A percentile compares a stretch with the other conserved stretches of the same genome.
Conservation (phyloP, 345 rosid genomes). For the Eucalyptus albens region DNA sequence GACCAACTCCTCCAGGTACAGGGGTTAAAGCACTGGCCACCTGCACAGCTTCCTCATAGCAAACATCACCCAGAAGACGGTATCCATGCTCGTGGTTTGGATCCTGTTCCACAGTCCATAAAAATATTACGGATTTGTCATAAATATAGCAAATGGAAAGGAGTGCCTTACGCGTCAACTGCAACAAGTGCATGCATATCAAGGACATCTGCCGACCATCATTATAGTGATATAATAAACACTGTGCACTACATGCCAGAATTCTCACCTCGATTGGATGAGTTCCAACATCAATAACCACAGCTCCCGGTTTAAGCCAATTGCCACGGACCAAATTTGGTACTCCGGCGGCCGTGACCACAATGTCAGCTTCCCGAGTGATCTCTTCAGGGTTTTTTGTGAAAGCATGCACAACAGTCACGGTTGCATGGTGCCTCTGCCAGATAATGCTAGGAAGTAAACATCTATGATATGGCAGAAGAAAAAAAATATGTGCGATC, state of each 20-base stretch:
- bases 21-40: conserved; percentile 79
- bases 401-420: conserved; percentile 61
- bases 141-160: not conserved
- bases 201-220: not conserved
- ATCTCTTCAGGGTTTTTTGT: conserved; percentile 61
- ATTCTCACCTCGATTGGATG: conserved; percentile 56
- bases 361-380: conserved; percentile 66
- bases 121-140: not conserved
- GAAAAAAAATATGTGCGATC: not conserved
- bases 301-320: conserved; percentile 86
- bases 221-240: not conserved
- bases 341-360: conserved; percentile 73
- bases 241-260: not conserved
- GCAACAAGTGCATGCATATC: not conserved
- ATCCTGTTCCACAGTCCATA: conserved; percentile 32
- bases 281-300: conserved; percentile 85
- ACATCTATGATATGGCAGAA: not conserved
- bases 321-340: conserved; percentile 72
- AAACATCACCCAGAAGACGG: conserved; percentile 76
- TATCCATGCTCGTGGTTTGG: conserved; percentile 62
- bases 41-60: conserved; percentile 64
- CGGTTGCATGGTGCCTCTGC: conserved; percentile 92
- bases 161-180: not conserved
- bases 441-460: conserved; percentile 5
- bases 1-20: conserved; percentile 94